phyloP scores from a whole-genome alignment of 2,329 filamentous ascomycete genomes.

The Fusarium sarcochroum region DNA sequence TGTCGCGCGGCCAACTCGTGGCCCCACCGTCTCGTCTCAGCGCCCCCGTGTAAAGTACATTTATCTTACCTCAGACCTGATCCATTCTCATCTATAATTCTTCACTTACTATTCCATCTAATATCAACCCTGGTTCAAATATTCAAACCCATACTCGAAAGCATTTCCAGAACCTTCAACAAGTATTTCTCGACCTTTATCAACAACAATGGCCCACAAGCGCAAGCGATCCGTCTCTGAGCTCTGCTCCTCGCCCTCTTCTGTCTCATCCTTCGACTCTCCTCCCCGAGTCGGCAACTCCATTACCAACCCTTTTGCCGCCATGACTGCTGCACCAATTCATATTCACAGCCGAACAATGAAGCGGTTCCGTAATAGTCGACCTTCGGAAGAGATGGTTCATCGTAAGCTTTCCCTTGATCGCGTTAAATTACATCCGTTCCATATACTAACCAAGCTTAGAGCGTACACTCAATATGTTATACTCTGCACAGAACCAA shows the following conservation, averaged over 20 bases:
- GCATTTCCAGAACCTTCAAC: neutral
- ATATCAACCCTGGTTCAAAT: neutral
- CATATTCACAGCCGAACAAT: slow-evolving; percentile 70
- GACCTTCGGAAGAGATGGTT: slow-evolving; percentile 69
- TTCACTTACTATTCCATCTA: neutral
- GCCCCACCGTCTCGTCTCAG: slow-evolving; percentile 6
- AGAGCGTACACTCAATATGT: slow-evolving; percentile 71
- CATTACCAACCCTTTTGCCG: slow-evolving; percentile 51
- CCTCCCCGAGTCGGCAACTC: slow-evolving; percentile 51
- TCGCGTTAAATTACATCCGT: neutral
- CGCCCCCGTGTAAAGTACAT: neutral
- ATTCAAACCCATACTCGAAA: neutral
- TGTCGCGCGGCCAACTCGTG: slow-evolving; percentile 34
- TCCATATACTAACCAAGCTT: slow-evolving; percentile 27
- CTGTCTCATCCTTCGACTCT: slow-evolving; percentile 60
- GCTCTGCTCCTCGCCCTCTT: slow-evolving; percentile 62
- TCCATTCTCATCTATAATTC: neutral
- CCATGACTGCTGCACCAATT: slow-evolving; percentile 54
- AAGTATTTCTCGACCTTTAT: no score
- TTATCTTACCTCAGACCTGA: slow-evolving; percentile 20
- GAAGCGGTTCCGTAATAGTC: slow-evolving; percentile 72
- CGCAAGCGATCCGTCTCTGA: slow-evolving; percentile 75
- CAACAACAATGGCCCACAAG: slow-evolving; percentile 62
- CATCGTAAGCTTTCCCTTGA: slow-evolving; percentile 62
- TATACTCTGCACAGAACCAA: slow-evolving; percentile 69